Evolutionary conservation across 2,329 filamentous ascomycete genomes (phyloP), one percentile per base, ranked within the genome.

Genomic region (Alternaria gaisen): DNA sequence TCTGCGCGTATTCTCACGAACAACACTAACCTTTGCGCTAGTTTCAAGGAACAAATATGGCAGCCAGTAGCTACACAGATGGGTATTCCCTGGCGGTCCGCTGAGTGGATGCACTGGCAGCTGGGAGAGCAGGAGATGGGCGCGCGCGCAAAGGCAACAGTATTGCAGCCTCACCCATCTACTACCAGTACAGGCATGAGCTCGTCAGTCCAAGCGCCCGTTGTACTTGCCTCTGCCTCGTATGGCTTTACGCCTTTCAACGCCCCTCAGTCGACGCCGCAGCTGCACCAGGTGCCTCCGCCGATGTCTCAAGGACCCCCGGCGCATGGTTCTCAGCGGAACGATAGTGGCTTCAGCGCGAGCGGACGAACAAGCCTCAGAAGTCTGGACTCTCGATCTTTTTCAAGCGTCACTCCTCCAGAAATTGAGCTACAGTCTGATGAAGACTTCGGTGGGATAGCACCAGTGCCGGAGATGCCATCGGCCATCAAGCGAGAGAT

Each of bases 1-100:
- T 32, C 44, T 32, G 54, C 53, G 26, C 57, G 16, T 22, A 11
- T 38, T 16, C 55, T 14, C 11, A 3, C n/a, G 30, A 56, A 38
- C 36, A 58, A 43, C 42, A 65, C 76, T 78, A 57, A 78, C 67
- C 34, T 32, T 46, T 43, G 42, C 20, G 48, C 28, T 76, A 98
- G 94, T 79, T 97, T 97, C 84, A 97, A 97, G 80, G 88, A 92
- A 65, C 93, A 98, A 76, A 98, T 98, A 93, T 99, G 94, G 94
- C 89, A 92, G 61, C 95, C 94, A 74, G 91, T 98, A 20, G 93
- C 94, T 42, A 93, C 95, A 77, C 94, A 98, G 80, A 94, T 99
- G 90, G 90, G 89, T 26, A 90, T 97, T 58, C 95, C 94, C 36
- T 98, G 94, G 94, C 87, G 95, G 73, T 93, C 95, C 18, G 94